Evolutionary conservation across 495 filamentous ascomycete species (phyloP).

Genomic region (Polyplosphaeria fusca): DNA sequence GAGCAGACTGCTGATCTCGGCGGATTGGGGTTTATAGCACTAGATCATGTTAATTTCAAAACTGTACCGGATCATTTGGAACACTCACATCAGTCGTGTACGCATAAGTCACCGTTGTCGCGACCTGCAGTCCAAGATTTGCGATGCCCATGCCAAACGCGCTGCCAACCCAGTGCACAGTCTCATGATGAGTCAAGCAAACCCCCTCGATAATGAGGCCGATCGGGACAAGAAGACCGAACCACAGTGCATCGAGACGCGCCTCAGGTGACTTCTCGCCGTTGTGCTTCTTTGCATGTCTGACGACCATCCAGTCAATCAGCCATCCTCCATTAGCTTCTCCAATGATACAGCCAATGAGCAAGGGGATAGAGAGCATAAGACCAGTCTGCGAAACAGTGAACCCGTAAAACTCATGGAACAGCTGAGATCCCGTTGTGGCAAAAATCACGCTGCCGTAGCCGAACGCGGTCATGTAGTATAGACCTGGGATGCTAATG

Average conservation of each 20-base stretch:
- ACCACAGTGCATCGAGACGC: conserved; percentile 34
- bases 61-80: background rate
- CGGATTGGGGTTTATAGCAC: conserved; percentile 46
- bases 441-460: conserved; percentile 38
- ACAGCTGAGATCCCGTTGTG: conserved; percentile 32
- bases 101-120: conserved; percentile 37
- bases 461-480: conserved; percentile 36
- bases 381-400: conserved; percentile 30
- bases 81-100: conserved; percentile 37
- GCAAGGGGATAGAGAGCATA: conserved; percentile 25
- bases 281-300: conserved; percentile 23
- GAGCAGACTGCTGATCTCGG: conserved; percentile 44
- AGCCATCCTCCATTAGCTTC: conserved; percentile 32
- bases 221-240: conserved; percentile 17
- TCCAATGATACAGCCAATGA: conserved; percentile 30
- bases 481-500: conserved; percentile 33
- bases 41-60: background rate
- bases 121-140: conserved; percentile 41
- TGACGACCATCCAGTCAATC: conserved; percentile 28
- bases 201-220: conserved; percentile 40
- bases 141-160: conserved; percentile 41
- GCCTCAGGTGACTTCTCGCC: conserved; percentile 34
- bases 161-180: conserved; percentile 35
- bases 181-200: conserved; percentile 27
- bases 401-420: conserved; percentile 35